Conservation (phyloP, 176 grass and related monocot genomes). For the Poa annua region DNA sequence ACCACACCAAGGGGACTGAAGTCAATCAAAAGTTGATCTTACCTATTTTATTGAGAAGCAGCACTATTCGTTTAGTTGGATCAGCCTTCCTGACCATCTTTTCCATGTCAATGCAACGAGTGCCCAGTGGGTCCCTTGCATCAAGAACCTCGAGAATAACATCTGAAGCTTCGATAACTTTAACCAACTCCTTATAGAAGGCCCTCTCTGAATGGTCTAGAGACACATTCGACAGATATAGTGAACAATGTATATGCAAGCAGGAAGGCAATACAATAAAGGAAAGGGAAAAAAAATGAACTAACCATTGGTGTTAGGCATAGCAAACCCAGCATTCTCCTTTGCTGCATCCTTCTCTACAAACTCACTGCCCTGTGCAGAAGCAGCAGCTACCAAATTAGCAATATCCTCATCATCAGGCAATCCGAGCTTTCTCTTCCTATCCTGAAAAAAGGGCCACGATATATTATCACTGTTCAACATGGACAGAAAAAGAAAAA, state of each 20-base stretch:
- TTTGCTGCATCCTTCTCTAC: constrained; percentile 46
- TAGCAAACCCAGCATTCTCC: not conserved
- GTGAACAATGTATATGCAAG: not conserved
- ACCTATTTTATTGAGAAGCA: constrained; percentile 99
- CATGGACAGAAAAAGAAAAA: not conserved
- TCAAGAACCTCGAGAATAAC: constrained; percentile 96
- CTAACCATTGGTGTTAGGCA: constrained; percentile 70
- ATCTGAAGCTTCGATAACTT: constrained; percentile 92
- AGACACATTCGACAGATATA: constrained; percentile 19
- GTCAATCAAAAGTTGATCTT: not conserved
- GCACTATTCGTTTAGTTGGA: constrained; percentile 76
- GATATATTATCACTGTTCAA: constrained; percentile 1
- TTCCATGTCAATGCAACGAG: constrained; percentile 87
- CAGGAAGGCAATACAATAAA: not conserved
- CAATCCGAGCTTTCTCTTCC: constrained; percentile 84
- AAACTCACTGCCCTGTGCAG: constrained; percentile 49
- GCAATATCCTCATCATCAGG: constrained; percentile 63
- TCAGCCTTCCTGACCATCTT: constrained; percentile 77
- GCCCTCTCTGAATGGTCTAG: constrained; percentile 88
- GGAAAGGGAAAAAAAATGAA: not conserved
- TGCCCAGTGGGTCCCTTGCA: constrained; percentile 78
- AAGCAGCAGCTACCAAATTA: constrained; percentile 55
- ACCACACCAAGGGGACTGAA: constrained; percentile 12
- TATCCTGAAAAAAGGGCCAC: constrained; percentile 48
- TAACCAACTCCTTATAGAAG: constrained; percentile 96